These are phyloP conservation scores for Lodderomyces pseudojiufengensis DNA, from an alignment of 1,139 yeast genomes.

Conservation along the genomic window DNA sequence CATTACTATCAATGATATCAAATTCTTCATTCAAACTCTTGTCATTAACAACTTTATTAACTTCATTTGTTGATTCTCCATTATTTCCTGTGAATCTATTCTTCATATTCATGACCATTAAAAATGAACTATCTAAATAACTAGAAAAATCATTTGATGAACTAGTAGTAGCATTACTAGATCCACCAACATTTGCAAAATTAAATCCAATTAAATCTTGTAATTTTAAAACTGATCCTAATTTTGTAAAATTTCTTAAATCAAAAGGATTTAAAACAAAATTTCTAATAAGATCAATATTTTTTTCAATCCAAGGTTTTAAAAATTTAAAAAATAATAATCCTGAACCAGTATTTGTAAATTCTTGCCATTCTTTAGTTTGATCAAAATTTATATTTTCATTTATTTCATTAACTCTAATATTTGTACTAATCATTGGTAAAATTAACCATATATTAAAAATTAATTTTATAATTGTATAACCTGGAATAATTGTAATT, in stretches of 20 bases:
- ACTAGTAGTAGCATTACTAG: conserved; percentile 3
- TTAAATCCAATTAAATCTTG: not conserved
- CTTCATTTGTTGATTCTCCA: not conserved
- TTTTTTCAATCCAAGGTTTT: conserved; percentile 32
- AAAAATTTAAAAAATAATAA: conserved; percentile 29
- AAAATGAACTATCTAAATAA: conserved; percentile 14
- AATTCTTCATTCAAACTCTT: conserved; percentile 26
- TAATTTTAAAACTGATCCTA: not conserved
- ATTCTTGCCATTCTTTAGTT: conserved; percentile 23
- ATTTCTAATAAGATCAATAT: conserved; percentile 10
- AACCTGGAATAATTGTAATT: conserved; percentile 45
- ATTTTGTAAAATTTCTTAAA: conserved; percentile 1
- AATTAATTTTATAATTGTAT: conserved; percentile 36
- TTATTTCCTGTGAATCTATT: conserved; percentile 11
- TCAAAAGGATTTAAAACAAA: conserved; percentile 12
- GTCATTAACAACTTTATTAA: conserved; percentile 2
- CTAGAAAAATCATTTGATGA: conserved; percentile 5
- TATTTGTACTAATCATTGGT: conserved; percentile 31
- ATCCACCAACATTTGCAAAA: not conserved
- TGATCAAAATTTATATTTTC: conserved; percentile 12
- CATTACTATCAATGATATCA: conserved; percentile 42
- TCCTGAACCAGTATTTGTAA: conserved; percentile 37
- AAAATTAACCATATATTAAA: conserved; percentile 51
- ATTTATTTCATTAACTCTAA: conserved; percentile 6
- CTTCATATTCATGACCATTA: conserved; percentile 17